Evolutionary conservation across 345 rosid genomes (phyloP).

Genomic region (Populus pruinosa): DNA sequence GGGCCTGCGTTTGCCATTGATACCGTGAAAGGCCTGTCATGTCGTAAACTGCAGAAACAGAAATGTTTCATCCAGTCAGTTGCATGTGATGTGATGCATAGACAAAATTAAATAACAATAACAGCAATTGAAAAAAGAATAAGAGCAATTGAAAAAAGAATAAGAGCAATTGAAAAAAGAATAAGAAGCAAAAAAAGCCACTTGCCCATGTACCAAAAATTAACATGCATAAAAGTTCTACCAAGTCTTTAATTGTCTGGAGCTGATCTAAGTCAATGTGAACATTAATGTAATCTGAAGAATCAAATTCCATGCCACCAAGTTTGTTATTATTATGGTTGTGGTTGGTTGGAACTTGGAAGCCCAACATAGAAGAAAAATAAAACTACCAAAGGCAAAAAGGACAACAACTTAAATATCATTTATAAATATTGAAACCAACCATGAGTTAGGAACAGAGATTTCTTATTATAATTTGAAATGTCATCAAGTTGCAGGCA

Average conservation of each 20-base stretch:
- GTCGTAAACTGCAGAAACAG: constrained; percentile 65
- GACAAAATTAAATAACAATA: neutral
- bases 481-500: neutral
- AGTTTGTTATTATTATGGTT: neutral
- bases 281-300: neutral
- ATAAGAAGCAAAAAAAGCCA: neutral
- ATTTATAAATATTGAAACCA: neutral
- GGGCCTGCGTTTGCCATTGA: constrained; percentile 96
- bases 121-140: neutral
- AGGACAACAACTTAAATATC: neutral
- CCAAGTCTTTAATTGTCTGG: neutral
- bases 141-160: neutral
- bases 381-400: neutral
- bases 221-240: neutral
- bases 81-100: neutral
- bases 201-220: neutral
- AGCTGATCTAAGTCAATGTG: neutral
- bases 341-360: neutral
- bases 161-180: neutral
- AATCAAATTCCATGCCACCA: neutral
- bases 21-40: constrained; percentile 88
- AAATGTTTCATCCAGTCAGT: constrained; percentile 10
- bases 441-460: neutral
- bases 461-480: constrained; percentile 1
- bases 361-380: neutral